Evolutionary conservation across 1,139 yeast genomes (phyloP).

Genomic region (Geotrichum bryndzae): DNA sequence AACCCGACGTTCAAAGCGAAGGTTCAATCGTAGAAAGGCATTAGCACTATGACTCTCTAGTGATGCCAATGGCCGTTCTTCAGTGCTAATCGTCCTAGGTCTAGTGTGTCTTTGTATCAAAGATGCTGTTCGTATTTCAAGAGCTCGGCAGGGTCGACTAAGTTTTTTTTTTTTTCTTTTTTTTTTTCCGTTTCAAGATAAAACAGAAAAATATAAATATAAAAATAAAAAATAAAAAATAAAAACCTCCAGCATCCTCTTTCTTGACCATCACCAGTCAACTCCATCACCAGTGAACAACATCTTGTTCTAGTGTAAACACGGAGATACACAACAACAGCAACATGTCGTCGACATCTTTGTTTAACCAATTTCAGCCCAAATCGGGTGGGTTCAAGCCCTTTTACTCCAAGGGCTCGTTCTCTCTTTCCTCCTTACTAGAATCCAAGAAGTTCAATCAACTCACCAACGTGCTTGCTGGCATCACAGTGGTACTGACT

Average conservation of each 20-base stretch:
- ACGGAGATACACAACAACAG: slow-evolving; percentile 3
- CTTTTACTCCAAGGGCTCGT: background rate
- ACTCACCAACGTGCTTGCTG: background rate
- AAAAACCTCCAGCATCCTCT: too few relatives aligned
- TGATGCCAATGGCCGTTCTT: too few relatives aligned
- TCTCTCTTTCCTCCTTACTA: background rate
- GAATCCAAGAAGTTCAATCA: background rate
- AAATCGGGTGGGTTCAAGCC: background rate
- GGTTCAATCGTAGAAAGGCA: background rate
- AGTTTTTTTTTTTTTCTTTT: background rate
- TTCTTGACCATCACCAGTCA: background rate
- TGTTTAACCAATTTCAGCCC: background rate
- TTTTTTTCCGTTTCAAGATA: background rate
- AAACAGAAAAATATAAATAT: too few relatives aligned
- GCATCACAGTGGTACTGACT: background rate
- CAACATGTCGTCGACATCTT: background rate
- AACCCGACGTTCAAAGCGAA: background rate
- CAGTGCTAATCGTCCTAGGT: too few relatives aligned
- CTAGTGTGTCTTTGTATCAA: background rate
- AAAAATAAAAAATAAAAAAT: too few relatives aligned
- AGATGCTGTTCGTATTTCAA: background rate
- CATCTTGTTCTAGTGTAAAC: background rate
- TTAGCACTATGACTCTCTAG: background rate
- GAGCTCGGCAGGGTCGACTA: background rate
- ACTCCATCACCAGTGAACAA: background rate